Percentiles rank a stretch among this genome's conserved stretches.
Evolutionary conservation across 768 basidiomycete genomes (phyloP).

Genomic region (Pleurotus salmoneostramineus): DNA sequence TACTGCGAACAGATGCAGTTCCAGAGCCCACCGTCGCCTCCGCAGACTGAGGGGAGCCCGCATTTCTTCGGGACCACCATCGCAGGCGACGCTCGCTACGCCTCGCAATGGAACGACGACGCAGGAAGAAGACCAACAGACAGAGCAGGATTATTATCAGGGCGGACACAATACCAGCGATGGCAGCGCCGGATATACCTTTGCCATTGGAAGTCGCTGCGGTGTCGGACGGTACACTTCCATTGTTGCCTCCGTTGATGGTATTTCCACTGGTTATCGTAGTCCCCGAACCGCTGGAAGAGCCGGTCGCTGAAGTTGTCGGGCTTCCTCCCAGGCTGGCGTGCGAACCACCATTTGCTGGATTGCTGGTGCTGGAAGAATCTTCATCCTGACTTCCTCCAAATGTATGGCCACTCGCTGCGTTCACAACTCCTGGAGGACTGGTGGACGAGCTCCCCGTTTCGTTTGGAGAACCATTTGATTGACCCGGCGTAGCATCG

Average conservation of each 20-base stretch:
- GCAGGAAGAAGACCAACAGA: slow-evolving; percentile 37
- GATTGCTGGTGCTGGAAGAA: not conserved
- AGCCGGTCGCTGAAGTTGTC: not conserved
- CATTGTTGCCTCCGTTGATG: slow-evolving; percentile 1
- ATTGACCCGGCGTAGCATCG: not conserved
- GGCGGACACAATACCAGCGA: slow-evolving; percentile 38
- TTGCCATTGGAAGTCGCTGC: slow-evolving; percentile 8
- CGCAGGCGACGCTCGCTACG: slow-evolving; percentile 36
- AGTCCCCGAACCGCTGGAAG: not conserved
- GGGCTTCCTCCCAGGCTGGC: not conserved
- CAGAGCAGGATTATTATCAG: slow-evolving; percentile 25
- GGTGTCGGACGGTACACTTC: slow-evolving; percentile 11
- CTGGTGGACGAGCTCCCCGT: slow-evolving; percentile 7
- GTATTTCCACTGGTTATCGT: slow-evolving; percentile 3
- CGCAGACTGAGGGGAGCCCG: slow-evolving; percentile 11
- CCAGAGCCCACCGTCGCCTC: slow-evolving; percentile 15
- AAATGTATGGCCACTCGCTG: not conserved
- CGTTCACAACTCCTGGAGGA: not conserved
- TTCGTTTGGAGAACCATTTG: not conserved
- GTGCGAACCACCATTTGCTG: not conserved
- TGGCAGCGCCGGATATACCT: slow-evolving; percentile 36
- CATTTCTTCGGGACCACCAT: slow-evolving; percentile 38
- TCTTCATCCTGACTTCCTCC: not conserved
- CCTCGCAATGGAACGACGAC: slow-evolving; percentile 39
- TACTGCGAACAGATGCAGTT: slow-evolving; percentile 43